phyloP scores from a whole-genome alignment of 768 basidiomycete genomes.

The Stropharia rugosoannulata region DNA sequence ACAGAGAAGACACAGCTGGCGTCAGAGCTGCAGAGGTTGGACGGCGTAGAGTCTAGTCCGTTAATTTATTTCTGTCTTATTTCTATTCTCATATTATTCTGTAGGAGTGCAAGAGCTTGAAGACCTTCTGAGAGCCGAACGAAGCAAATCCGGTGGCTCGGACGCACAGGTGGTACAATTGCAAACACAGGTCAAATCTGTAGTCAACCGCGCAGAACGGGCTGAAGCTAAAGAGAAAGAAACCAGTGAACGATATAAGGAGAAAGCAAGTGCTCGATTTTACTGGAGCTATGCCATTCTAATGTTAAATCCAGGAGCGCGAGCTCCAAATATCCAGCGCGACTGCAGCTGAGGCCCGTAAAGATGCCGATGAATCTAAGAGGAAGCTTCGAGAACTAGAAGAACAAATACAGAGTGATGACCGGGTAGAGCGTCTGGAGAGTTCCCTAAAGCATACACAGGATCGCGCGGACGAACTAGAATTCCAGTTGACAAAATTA shows the following conservation, averaged over 20 bases:
- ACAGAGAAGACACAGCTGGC: conserved; percentile 65
- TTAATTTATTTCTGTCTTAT: conserved; percentile 1
- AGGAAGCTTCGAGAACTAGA: conserved; percentile 69
- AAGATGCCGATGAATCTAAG: conserved; percentile 52
- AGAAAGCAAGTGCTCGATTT: conserved; percentile 41
- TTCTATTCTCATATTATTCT: conserved; percentile 4
- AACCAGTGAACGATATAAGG: conserved; percentile 48
- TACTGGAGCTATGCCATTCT: conserved; percentile 1
- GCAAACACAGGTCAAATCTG: conserved; percentile 35
- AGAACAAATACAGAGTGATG: conserved; percentile 82
- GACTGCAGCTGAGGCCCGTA: conserved; percentile 49
- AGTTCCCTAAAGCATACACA: conserved; percentile 73
- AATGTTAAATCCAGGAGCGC: conserved; percentile 55
- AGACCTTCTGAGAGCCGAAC: conserved; percentile 41
- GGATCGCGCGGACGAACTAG: conserved; percentile 80
- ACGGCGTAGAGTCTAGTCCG: conserved; percentile 62
- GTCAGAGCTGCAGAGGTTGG: conserved; percentile 56
- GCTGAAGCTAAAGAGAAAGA: conserved; percentile 55
- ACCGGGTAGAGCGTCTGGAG: conserved; percentile 75
- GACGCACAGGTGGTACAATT: conserved; percentile 41
- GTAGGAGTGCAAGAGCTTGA: conserved; percentile 47
- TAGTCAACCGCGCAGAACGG: conserved; percentile 37
- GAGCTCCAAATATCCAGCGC: conserved; percentile 67
- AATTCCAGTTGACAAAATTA: conserved; percentile 76
- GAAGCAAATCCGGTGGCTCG: conserved; percentile 35